Base-by-base conservation (phyloP, 371 early-diverging fungal species). In the Mortierella sp. region DNA sequence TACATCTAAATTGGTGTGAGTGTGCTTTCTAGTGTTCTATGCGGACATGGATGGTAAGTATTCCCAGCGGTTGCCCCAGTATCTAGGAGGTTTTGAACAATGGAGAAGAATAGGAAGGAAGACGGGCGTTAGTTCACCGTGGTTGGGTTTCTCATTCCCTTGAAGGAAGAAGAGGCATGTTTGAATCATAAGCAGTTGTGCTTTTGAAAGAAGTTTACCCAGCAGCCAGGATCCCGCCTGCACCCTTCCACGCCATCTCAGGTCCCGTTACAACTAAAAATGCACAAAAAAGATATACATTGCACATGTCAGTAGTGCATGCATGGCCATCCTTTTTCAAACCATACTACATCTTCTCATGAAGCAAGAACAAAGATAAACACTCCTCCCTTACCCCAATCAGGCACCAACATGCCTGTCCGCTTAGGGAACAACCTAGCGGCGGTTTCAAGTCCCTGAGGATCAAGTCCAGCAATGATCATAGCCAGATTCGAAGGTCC, bases 381-480 rank as follows among this genome's bases (percentile, higher is more conserved):
- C 2, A 16, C n/a, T 40, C 2, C 6, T 40, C 5, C 1, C 76
- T 74, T 89, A 89, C 89, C 82, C 90, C 90, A 92, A 70, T 92
- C 92, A 24, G 92, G 90, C 31, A 91, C 79, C 55, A 91, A 71
- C 40, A 90, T 87, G 8, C 92, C 92, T 26, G 91, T 90, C 21
- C 90, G 83, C 73, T 89, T 90, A 9, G 90, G 92, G 57, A 92
- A 77, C n/a, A 92, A 72, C 54, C 87, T 80, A 28, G 88, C 82
- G 0, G 90, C 90, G 24, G 77, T 79, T 40, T 88, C 86, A 28
- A 91, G 78, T 0, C 92, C 92, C 40, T 69, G 77, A 1, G 31
- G 59, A 82, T 91, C 90, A 0, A 88, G 26, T 24, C 91, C 90
- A 31, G 90, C 88, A 46, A 91, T 81, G 0, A 92, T 74, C 71